Base-by-base conservation (phyloP, 2,329 filamentous ascomycete species). In the Dryadomyces quercivorus region DNA sequence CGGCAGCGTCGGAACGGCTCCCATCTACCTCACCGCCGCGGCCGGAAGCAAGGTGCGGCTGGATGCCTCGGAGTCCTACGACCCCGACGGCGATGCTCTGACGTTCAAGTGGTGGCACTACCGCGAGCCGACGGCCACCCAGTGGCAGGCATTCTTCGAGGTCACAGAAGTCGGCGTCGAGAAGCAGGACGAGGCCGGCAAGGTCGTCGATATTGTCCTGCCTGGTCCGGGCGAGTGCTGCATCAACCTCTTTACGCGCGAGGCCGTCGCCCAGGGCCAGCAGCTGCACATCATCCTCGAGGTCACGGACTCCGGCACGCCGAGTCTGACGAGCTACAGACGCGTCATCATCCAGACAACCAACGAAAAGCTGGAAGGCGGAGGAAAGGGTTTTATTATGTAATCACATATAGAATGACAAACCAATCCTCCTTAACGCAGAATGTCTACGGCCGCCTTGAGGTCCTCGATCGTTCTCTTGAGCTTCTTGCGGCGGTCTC, bases 41-140 rank as follows among this genome's bases (percentile, higher is more conserved):
- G 69, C 71, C 2, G 70, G 69, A 0, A 61, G 65, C 3, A 65
- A 63, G 0, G 59, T 77, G 4, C 65, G 58, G 0, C 63, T 78
- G 0, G 73, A 78, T 56, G 74, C 74, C 0, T 68, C 68, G 0
- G 63, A 61, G 36, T 72, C 71, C 0, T 75, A 74, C 55, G 73
- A 77, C 59, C 72, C 73, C 0, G 72, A 78, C 55, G 63, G 63
- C 5, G 67, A 69, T 50, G 58, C 65, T 8, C 61, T 77, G 18
- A 67, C 64, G 5, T 77, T 73, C 64, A 70, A 69, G 50, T 77
- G 75, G 75, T 75, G 68, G 62, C 74, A 77, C 42, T 78, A 78
- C 61, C 59, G 57, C 13, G 68, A 70, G 52, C 63, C 66, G 1
- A 63, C 58, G 47, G 62, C 64, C 8, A 57, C 69, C 2, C 73